Conservation (phyloP, 139 green algal species). For the Chlamydomonas sp. region DNA sequence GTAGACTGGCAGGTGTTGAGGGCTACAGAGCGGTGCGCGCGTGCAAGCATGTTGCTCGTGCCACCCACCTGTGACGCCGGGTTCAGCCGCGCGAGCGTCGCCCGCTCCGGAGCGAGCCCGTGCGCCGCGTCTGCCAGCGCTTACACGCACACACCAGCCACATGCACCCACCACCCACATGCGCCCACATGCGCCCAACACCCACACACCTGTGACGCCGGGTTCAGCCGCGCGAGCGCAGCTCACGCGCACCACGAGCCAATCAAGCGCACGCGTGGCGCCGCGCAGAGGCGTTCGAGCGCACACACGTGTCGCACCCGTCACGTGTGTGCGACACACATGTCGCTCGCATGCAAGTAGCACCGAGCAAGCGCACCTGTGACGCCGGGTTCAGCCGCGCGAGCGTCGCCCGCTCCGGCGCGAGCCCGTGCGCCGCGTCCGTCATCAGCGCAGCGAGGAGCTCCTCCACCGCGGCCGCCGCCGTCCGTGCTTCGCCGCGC, state of each 20-base stretch:
- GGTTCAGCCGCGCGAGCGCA: background rate
- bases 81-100: background rate
- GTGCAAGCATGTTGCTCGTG: too few relatives aligned
- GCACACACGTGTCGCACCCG: background rate
- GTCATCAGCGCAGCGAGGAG: conserved; percentile 44
- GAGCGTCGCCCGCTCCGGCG: background rate
- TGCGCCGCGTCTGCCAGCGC: conserved; percentile 42
- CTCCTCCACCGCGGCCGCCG: conserved; percentile 26
- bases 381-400: background rate
- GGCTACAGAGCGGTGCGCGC: too few relatives aligned
- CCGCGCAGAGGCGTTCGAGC: background rate
- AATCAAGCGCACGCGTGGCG: too few relatives aligned
- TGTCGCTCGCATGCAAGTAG: background rate
- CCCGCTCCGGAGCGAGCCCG: conserved; percentile 25
- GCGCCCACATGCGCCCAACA: background rate
- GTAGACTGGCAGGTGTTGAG: too few relatives aligned
- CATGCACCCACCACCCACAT: background rate
- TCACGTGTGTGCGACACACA: background rate
- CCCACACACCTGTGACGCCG: background rate
- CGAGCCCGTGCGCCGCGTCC: conserved; percentile 39
- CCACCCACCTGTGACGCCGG: background rate
- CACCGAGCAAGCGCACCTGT: background rate
- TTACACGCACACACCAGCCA: background rate
- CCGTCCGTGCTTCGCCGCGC: background rate
- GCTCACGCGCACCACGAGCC: too few relatives aligned